Base-by-base conservation (phyloP, 352 stramenopile species). In the Globisporangium cystogenes region DNA sequence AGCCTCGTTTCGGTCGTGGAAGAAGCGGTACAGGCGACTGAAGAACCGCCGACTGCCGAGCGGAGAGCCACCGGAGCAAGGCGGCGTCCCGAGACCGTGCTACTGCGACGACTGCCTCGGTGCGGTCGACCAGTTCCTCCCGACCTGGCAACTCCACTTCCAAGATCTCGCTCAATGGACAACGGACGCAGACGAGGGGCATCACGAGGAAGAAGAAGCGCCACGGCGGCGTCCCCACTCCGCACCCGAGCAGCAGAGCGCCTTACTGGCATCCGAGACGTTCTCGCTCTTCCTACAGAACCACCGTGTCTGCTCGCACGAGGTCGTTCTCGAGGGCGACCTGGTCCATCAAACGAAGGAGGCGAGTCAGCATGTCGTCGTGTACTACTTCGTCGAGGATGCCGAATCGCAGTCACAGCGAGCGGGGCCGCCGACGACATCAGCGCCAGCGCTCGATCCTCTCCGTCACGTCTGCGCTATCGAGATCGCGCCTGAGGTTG, bases 81-180 rank as follows among this genome's bases (percentile, higher is more conserved):
- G 82, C 16, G 72, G 72, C 0, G 60, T 82, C 7, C 70, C 76
- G 7, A 68, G 62, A 36, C 54, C 74, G 8, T 86, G 74, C 35
- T 69, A 74, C 31, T 82, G 76, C 40, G 65, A 87, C n/a, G 53
- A 65, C 31, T 87, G 76, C 41, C 57, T 84, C 12, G 72, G 76
- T 7, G 36, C 18, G 14, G 43, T 56, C 0, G 57, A 71, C 16
- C 72, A 87, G 45, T 62, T 82, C 35, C 48, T 82, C 0, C 51
- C 72, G 8, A 81, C 74, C 10, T 87, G 74, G 76, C 60, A 67
- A 20, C 59, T 76, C 16, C 76, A 86, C 62, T 84, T 78, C 21
- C 57, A 67, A 11, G 74, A 86, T 53, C 64, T 87, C 16, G 64
- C 53, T 18, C 67, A 66, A 20, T 84, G 74, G 76, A 57, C 37